These are phyloP conservation scores for Colletotrichum tofieldiae DNA, from an alignment of 2,329 filamentous ascomycete species.

Conservation along the genomic window DNA sequence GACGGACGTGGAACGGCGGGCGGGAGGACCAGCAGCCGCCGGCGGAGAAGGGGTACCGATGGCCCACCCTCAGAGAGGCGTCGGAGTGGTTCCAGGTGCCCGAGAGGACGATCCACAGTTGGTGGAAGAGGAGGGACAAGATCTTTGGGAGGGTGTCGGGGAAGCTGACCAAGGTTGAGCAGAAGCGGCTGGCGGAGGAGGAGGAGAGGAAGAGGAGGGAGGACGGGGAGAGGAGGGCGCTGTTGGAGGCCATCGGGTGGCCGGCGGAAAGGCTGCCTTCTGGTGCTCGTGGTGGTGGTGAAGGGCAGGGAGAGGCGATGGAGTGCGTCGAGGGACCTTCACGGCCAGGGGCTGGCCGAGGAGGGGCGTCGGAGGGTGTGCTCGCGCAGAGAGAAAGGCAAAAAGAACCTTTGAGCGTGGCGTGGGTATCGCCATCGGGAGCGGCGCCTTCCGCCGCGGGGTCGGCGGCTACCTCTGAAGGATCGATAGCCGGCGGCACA, in stretches of 20 bases:
- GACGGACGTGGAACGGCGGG: slow-evolving; percentile 1
- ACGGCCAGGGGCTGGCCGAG: neutral
- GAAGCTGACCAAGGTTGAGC: slow-evolving; percentile 15
- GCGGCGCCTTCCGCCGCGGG: neutral
- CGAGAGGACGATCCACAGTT: slow-evolving; percentile 28
- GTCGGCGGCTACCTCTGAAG: neutral
- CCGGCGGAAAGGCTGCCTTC: slow-evolving; percentile 7
- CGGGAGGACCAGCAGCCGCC: slow-evolving; percentile 13
- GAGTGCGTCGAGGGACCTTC: neutral
- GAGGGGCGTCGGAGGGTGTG: neutral
- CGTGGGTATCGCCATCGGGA: neutral
- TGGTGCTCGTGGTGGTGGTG: neutral
- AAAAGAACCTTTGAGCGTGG: neutral
- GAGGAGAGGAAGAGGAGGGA: slow-evolving; percentile 14
- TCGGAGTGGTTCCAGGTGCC: slow-evolving; percentile 29
- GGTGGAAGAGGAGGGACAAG: slow-evolving; percentile 18
- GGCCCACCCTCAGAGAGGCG: slow-evolving; percentile 22
- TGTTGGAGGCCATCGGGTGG: slow-evolving; percentile 20
- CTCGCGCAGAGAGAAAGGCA: neutral
- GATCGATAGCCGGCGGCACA: neutral
- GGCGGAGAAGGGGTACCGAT: slow-evolving; percentile 6
- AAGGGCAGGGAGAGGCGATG: neutral
- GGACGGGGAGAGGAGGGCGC: slow-evolving; percentile 6
- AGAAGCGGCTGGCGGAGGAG: slow-evolving; percentile 15
- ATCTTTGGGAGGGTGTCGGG: slow-evolving; percentile 13